Base-by-base conservation (phyloP, 129 eudicot species). In the Arctium minus region DNA sequence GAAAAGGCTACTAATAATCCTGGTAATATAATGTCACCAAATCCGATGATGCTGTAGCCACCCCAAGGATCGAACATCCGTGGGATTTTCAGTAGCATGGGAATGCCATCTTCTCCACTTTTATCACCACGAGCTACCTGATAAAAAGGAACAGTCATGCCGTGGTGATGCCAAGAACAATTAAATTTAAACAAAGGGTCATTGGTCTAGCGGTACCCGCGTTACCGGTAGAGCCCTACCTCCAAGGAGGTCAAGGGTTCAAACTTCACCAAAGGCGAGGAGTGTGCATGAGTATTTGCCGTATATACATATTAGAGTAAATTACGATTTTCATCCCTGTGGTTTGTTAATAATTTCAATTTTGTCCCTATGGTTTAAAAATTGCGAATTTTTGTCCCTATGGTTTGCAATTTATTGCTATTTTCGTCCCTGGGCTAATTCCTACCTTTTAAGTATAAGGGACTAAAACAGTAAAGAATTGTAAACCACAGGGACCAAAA, bases 41-140 rank as follows among this genome's bases (percentile, higher is more conserved):
- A 96, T 79, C 99, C 99, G 40, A 96, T 93, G 88, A 96, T 91
- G 84, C 99, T 96, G 84, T 91, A 96, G 83, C 99, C 99, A 50
- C 98, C 98, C 99, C 99, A 96, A 33, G 98, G 99, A 84, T 96
- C 99, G 86, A 93, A 96, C 99, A 96, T 89, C 70, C 99, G 89
- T 1, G 99, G 99, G 75, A 96, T 96, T 86, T 96, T 42, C 72
- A 96, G 82, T 68, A 96, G 92, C 99, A 96, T 96, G 4, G 99
- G 99, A 17, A 96, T 96, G 31, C 99, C 99, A 81, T 96, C 99
- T 84, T 96, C 98, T 72, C 99, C 99, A 62, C 99, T 96, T 56
- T 89, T 90, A 80, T 96, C 99, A 50, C 99, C 99, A 31, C 99
- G 98, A 73, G 99, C 99, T 32, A 96, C 99, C 99, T 96, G 79